These are phyloP conservation scores for Abortiporus biennis DNA, from an alignment of 1,284 basidiomycete species.

Conservation along the genomic window DNA sequence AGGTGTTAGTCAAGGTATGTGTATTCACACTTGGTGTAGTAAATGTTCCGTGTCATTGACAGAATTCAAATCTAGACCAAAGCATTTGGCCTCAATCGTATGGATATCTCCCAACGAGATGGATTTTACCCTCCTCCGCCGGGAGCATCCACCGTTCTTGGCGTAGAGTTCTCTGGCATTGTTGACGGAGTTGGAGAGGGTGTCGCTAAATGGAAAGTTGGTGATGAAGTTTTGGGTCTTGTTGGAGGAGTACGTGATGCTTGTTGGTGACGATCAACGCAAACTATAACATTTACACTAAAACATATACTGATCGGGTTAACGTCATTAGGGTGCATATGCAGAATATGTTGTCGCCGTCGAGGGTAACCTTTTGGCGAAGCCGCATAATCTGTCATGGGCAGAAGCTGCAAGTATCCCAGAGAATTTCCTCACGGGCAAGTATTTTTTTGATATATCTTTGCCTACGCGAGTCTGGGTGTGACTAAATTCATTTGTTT, in stretches of 20 bases:
- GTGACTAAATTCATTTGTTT: not conserved
- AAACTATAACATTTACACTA: not conserved
- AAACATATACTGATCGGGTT: not conserved
- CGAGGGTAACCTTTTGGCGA: conserved; percentile 66
- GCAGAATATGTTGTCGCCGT: conserved; percentile 81
- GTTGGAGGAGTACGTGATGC: conserved; percentile 45
- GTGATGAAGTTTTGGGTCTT: conserved; percentile 87
- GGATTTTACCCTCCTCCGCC: conserved; percentile 78
- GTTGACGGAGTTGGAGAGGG: conserved; percentile 56
- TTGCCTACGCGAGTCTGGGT: not conserved
- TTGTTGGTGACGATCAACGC: not conserved
- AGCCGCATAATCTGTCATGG: conserved; percentile 77
- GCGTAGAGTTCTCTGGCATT: conserved; percentile 87
- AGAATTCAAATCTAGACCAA: conserved; percentile 42
- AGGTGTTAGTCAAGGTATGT: conserved; percentile 75
- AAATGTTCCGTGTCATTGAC: conserved; percentile 6
- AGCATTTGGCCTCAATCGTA: conserved; percentile 83
- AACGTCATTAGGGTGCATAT: conserved; percentile 80
- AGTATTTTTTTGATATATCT: not conserved
- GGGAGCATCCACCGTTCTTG: conserved; percentile 74
- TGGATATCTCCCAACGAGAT: conserved; percentile 79
- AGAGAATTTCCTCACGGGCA: conserved; percentile 81
- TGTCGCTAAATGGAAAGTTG: conserved; percentile 56
- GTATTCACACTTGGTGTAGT: not conserved
- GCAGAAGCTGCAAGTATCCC: conserved; percentile 81